Evolutionary conservation across 2,329 filamentous ascomycete genomes (phyloP).

Genomic region (Clathrospora elynae): DNA sequence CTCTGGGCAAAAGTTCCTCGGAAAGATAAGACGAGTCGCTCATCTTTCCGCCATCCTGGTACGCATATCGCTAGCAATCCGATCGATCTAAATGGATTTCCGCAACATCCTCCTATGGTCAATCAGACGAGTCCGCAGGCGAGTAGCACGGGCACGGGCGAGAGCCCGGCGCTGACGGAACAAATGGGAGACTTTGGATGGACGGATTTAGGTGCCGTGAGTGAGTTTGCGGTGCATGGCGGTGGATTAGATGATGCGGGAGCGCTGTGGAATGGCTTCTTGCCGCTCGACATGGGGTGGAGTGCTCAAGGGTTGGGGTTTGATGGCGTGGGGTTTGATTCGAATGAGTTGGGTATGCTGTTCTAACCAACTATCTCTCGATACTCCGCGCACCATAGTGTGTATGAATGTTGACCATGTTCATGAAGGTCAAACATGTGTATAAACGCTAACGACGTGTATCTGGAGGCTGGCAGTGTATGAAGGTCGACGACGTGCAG

Average conservation of each 20-base stretch:
- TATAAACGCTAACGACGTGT: too few relatives aligned
- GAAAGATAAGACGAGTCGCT: slow-evolving; percentile 37
- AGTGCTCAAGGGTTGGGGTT: slow-evolving; percentile 38
- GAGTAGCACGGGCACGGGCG: slow-evolving; percentile 45
- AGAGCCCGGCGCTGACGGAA: slow-evolving; percentile 52
- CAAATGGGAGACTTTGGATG: slow-evolving; percentile 57
- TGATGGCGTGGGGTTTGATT: slow-evolving; percentile 38
- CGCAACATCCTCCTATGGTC: slow-evolving; percentile 20
- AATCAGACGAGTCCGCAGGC: slow-evolving; percentile 40
- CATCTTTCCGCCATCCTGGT: slow-evolving; percentile 40
- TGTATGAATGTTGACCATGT: too few relatives aligned
- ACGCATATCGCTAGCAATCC: slow-evolving; percentile 37
- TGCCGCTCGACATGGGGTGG: slow-evolving; percentile 49
- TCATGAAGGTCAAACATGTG: too few relatives aligned
- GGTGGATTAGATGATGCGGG: slow-evolving; percentile 36
- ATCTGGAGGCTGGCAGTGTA: too few relatives aligned
- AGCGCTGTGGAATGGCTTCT: slow-evolving; percentile 43
- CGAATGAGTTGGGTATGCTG: slow-evolving; percentile 36
- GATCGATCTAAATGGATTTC: slow-evolving; percentile 33
- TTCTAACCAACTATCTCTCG: too few relatives aligned
- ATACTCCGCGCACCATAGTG: too few relatives aligned
- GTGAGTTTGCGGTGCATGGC: slow-evolving; percentile 55
- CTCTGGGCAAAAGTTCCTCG: slow-evolving; percentile 55
- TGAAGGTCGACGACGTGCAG: too few relatives aligned
- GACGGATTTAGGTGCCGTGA: slow-evolving; percentile 56